A percentile compares a stretch with the other conserved stretches of the same genome.
phyloP scores from a whole-genome alignment of 1,139 yeast genomes.

The Yamadazyma siamensis region DNA sequence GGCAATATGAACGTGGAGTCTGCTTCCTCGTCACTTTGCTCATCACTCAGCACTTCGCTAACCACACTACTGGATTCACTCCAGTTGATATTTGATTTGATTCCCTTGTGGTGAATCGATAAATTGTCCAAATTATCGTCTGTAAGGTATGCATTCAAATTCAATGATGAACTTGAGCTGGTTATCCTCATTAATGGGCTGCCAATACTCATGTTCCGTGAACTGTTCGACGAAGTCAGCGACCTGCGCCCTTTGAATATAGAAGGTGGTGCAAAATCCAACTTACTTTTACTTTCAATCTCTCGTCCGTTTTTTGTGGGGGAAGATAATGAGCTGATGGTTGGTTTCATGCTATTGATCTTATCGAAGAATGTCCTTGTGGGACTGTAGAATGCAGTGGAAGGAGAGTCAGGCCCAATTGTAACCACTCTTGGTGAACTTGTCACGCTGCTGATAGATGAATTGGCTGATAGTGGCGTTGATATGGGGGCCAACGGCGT shows the following conservation, averaged over 20 bases:
- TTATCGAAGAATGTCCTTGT: slow-evolving; percentile 16
- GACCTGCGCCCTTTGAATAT: slow-evolving; percentile 18
- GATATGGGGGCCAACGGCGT: slow-evolving; percentile 8
- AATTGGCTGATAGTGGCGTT: slow-evolving; percentile 11
- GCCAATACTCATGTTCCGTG: slow-evolving; percentile 7
- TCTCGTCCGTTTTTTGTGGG: slow-evolving; percentile 16
- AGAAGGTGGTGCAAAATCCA: slow-evolving; percentile 39
- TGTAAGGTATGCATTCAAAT: slow-evolving; percentile 43
- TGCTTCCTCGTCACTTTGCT: slow-evolving; percentile 11
- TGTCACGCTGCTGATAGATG: slow-evolving; percentile 9
- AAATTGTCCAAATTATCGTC: slow-evolving; percentile 22
- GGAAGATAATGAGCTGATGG: slow-evolving; percentile 34
- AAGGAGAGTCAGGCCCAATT: slow-evolving; percentile 14
- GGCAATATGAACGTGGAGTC: slow-evolving; percentile 16
- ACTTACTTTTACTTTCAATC: slow-evolving; percentile 11
- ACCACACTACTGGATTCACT: slow-evolving; percentile 3
- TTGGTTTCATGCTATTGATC: slow-evolving; percentile 13
- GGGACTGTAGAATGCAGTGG: slow-evolving; percentile 13
- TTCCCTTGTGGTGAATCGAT: slow-evolving; percentile 13
- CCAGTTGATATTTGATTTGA: no score
- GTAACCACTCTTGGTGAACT: slow-evolving; percentile 9
- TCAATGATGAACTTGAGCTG: slow-evolving; percentile 42
- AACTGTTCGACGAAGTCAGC: slow-evolving; percentile 2
- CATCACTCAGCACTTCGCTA: slow-evolving; percentile 1
- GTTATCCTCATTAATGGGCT: slow-evolving; percentile 32